These are phyloP conservation scores for Colletotrichum orbiculare DNA, from an alignment of 2,329 filamentous ascomycete species.

Conservation along the genomic window DNA sequence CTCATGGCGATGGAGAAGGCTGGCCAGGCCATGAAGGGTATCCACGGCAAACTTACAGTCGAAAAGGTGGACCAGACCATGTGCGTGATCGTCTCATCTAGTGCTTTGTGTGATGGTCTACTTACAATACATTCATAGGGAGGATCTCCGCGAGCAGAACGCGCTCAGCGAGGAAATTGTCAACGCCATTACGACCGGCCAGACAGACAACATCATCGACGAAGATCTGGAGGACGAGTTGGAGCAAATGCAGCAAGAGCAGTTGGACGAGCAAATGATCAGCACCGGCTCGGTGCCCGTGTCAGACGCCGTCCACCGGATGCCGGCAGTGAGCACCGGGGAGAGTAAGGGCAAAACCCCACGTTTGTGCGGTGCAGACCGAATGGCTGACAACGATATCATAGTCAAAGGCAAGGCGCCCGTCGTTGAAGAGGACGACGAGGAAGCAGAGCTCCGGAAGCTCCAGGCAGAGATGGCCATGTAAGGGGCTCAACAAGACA, in stretches of 20 bases:
- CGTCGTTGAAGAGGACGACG: conserved; percentile 82
- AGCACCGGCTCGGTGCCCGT: conserved; percentile 88
- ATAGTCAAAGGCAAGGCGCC: conserved; percentile 64
- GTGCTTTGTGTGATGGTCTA: background rate
- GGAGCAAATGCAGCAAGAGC: conserved; percentile 88
- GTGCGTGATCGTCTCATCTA: conserved; percentile 63
- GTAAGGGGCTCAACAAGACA: conserved; percentile 55
- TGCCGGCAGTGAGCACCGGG: conserved; percentile 80
- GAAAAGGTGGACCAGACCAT: conserved; percentile 96
- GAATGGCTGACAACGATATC: conserved; percentile 9
- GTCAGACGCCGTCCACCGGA: conserved; percentile 77
- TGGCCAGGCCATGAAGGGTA: conserved; percentile 89
- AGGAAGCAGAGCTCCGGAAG: conserved; percentile 93
- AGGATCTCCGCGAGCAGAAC: conserved; percentile 90
- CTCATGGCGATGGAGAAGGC: conserved; percentile 94
- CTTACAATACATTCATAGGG: conserved; percentile 65
- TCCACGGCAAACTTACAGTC: conserved; percentile 89
- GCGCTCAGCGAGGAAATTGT: conserved; percentile 93
- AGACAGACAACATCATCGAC: conserved; percentile 81
- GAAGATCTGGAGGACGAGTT: conserved; percentile 87
- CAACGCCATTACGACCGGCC: conserved; percentile 81
- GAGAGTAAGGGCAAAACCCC: conserved; percentile 72
- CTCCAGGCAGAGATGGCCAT: conserved; percentile 98
- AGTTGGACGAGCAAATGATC: conserved; percentile 93
- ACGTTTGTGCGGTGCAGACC: background rate